Evolutionary conservation across 2,329 filamentous ascomycete genomes (phyloP).

Genomic region (Alternaria longipes): DNA sequence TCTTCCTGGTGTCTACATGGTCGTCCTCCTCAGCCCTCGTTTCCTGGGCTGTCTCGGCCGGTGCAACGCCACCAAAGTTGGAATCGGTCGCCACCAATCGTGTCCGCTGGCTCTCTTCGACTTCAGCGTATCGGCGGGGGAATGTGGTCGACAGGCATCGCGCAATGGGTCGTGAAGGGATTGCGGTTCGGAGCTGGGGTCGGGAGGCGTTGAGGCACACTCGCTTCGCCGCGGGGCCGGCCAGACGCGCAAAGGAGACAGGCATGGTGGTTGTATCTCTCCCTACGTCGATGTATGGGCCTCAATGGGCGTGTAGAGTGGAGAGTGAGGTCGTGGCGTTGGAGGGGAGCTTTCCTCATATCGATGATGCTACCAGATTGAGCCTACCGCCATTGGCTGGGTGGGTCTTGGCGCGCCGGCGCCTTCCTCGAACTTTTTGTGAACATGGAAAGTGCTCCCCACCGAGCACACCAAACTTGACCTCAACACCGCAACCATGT

Average conservation of each 20-base stretch:
- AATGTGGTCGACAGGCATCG: conserved; percentile 73
- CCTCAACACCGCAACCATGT: conserved; percentile 51
- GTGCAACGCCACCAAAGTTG: conserved; percentile 64
- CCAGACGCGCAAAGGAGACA: conserved; percentile 75
- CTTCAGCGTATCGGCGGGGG: conserved; percentile 70
- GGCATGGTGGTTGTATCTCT: conserved; percentile 66
- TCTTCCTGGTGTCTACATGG: conserved; percentile 74
- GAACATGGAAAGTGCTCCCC: conserved; percentile 24
- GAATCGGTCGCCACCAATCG: conserved; percentile 72
- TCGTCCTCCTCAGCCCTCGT: conserved; percentile 58
- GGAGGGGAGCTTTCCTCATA: conserved; percentile 38
- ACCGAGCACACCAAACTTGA: conserved; percentile 26
- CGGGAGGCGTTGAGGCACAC: conserved; percentile 66
- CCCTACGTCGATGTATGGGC: conserved; percentile 41
- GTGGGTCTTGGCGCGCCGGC: conserved; percentile 35
- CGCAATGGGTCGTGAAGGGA: conserved; percentile 56
- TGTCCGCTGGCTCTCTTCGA: conserved; percentile 60
- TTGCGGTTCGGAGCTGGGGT: conserved; percentile 51
- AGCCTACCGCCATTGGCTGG: conserved; percentile 40
- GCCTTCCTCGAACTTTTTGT: conserved; percentile 38
- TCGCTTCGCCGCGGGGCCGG: conserved; percentile 74
- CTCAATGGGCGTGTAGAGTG: conserved; percentile 49
- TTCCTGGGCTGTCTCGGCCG: conserved; percentile 56
- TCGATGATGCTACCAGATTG: conserved; percentile 43
- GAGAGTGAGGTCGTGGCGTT: conserved; percentile 45